These are phyloP conservation scores for Diaporthe citriasiana DNA, from an alignment of 2,329 filamentous ascomycete species.

Conservation along the genomic window DNA sequence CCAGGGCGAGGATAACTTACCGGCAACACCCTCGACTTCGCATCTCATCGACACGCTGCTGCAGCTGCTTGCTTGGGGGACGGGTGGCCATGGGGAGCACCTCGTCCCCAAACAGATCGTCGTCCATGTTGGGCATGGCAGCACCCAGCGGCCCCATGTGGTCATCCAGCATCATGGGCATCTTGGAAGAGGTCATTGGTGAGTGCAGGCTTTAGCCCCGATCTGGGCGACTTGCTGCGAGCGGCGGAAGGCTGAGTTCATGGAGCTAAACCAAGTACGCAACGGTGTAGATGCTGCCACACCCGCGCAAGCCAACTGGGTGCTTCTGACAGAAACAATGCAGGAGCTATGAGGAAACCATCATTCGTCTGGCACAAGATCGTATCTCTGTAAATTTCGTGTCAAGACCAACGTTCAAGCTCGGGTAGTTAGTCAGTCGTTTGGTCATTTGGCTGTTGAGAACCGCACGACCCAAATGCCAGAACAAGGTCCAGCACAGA, in stretches of 20 bases:
- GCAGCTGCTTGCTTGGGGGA: constrained; percentile 75
- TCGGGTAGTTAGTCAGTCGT: background rate
- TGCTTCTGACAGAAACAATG: background rate
- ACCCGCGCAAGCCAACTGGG: background rate
- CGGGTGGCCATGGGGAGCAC: constrained; percentile 58
- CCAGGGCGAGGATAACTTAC: constrained; percentile 63
- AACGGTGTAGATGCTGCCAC: constrained; percentile 7
- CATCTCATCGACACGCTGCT: constrained; percentile 82
- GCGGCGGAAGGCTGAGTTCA: constrained; percentile 10
- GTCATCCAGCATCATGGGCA: constrained; percentile 69
- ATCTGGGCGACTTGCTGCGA: constrained; percentile 3
- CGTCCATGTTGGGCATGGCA: constrained; percentile 77
- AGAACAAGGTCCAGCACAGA: background rate
- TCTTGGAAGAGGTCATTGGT: constrained; percentile 53
- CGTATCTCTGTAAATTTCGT: background rate
- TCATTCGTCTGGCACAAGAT: constrained; percentile 1
- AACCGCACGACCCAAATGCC: background rate
- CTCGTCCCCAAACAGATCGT: constrained; percentile 63
- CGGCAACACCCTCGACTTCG: constrained; percentile 83
- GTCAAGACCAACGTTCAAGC: background rate
- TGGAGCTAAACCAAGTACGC: background rate
- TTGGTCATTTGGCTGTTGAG: background rate
- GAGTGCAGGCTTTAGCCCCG: background rate
- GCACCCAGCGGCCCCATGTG: constrained; percentile 67
- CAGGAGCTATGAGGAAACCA: constrained; percentile 6